Evolutionary conservation across 148 eudicot species (phyloP).

Genomic region (Selenicereus undatus): DNA sequence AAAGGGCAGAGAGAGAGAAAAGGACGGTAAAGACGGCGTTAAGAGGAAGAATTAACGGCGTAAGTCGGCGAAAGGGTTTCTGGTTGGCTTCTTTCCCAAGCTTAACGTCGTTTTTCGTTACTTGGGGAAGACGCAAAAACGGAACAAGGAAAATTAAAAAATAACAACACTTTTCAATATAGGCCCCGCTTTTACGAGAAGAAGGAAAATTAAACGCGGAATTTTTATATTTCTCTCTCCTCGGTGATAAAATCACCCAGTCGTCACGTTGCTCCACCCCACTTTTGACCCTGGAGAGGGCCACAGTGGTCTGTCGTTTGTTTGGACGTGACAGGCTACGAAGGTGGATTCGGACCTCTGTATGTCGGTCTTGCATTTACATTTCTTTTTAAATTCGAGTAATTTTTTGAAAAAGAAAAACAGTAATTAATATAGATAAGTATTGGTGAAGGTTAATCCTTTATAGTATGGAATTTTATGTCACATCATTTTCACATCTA

Average conservation of each 20-base stretch:
- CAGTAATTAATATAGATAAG: not conserved
- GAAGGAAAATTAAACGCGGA: not conserved
- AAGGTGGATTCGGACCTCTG: not conserved
- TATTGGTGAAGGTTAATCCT: not conserved
- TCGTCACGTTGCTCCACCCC: not conserved
- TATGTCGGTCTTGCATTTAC: not conserved
- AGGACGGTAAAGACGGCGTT: constrained; percentile 16
- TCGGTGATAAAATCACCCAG: not conserved
- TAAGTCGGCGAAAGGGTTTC: constrained; percentile 15
- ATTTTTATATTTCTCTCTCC: not conserved
- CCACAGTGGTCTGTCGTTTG: not conserved
- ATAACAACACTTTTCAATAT: too few relatives aligned
- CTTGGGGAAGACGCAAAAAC: constrained; percentile 29
- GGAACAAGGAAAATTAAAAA: too few relatives aligned
- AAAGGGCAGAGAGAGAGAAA: not conserved
- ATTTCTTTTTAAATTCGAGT: not conserved
- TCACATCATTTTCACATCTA: not conserved
- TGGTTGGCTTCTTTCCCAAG: not conserved
- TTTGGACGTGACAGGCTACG: not conserved
- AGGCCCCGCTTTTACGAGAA: too few relatives aligned
- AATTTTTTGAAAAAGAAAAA: too few relatives aligned
- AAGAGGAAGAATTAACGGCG: constrained; percentile 11
- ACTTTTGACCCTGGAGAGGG: not conserved
- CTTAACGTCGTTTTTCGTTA: constrained; percentile 14
- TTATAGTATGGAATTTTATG: not conserved